Evolutionary conservation across 2,329 filamentous ascomycete genomes (phyloP).

Genomic region (Colletotrichum lindemuthianum): DNA sequence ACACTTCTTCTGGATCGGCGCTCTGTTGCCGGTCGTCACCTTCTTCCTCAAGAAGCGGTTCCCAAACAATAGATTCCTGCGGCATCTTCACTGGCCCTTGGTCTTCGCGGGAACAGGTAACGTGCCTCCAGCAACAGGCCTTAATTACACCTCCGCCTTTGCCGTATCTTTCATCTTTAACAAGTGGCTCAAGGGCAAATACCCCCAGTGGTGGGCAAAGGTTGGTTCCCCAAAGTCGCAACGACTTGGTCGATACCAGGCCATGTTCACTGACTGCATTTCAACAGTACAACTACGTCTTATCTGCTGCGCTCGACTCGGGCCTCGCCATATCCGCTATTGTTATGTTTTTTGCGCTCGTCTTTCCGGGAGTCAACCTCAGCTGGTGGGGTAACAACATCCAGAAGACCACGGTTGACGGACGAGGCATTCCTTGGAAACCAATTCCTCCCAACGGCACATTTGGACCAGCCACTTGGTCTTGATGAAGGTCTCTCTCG

Average conservation of each 20-base stretch:
- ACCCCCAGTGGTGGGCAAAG: conserved; percentile 30
- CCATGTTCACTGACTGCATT: conserved; percentile 1
- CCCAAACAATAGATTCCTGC: conserved; percentile 16
- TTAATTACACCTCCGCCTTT: conserved; percentile 31
- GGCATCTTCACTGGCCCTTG: conserved; percentile 26
- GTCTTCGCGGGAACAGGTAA: conserved; percentile 30
- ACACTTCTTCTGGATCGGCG: conserved; percentile 62
- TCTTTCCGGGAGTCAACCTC: conserved; percentile 49
- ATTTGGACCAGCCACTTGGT: conserved; percentile 26
- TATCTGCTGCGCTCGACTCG: conserved; percentile 54
- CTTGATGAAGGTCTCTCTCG: neutral
- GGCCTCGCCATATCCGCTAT: conserved; percentile 53
- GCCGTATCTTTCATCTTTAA: conserved; percentile 24
- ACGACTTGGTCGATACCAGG: no score
- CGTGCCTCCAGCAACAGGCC: conserved; percentile 27
- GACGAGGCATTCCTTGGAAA: conserved; percentile 40
- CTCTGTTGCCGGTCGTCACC: conserved; percentile 19
- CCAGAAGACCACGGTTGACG: conserved; percentile 51
- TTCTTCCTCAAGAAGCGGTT: conserved; percentile 27
- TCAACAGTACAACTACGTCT: conserved; percentile 47
- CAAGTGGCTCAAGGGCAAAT: conserved; percentile 33
- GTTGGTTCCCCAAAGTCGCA: neutral
- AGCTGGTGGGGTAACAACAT: conserved; percentile 53
- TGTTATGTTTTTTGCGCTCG: conserved; percentile 55
- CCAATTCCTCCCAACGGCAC: conserved; percentile 22